Base-by-base conservation (phyloP, 176 grass and related monocot species). In the Carex littledalei region DNA sequence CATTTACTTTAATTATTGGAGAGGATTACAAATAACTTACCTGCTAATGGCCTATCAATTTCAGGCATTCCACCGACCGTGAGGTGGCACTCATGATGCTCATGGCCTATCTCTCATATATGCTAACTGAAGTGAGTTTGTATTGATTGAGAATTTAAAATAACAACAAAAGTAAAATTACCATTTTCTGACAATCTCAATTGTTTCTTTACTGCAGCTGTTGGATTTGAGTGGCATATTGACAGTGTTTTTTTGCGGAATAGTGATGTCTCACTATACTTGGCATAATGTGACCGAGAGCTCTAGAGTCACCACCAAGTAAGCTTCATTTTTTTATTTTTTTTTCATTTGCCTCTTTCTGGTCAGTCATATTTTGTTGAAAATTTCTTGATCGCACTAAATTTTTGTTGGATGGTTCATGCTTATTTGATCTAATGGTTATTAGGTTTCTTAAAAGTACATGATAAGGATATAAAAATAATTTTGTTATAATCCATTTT, bases 211-310 rank as follows among this genome's bases (percentile, higher is more conserved):
- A 61, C 69, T 89, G 55, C 90, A 99, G 97, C 71, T 99, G 75
- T 79, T 89, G 78, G 90, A 94, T 86, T 94, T 99, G 85, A 99
- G 97, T 66, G 93, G 97, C 34, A 99, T 99, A 84, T 94, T 99
- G 63, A 99, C 97, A 7, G 97, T 99, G 13, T 99, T 99, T 86
- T 99, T 99, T 70, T 99, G 93, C 20, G 97, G 97, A 60, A 96
- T 99, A 59, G 97, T 99, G 16, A 99, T 99, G 97, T 99, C 97
- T 18, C 97, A 99, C 72, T 99, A 99, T 20, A 95, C 97, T 47
- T 99, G 97, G 97, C 97, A 99, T 76, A 99, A 99, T 84, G 97
- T 99, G 66, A 99, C 97, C 47, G 93, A 99, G 88, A 96, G 97
- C 87, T 99, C 97, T 84, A 94, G 97, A 89, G 85, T 99, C 79